These are phyloP conservation scores for Saccharomycopsis malanga DNA, from an alignment of 805 yeast species.

Conservation along the genomic window DNA sequence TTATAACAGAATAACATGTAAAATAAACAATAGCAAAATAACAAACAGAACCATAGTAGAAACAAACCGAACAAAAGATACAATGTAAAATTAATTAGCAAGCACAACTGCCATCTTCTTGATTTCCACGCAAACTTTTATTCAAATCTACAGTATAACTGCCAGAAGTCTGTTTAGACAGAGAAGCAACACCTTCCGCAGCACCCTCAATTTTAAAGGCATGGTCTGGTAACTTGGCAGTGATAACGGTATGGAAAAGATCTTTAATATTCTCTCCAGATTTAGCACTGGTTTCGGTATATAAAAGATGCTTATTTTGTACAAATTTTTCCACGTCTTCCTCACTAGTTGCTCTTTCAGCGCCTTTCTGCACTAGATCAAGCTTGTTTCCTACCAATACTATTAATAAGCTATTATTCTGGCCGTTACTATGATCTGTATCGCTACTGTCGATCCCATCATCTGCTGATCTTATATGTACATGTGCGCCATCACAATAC, in stretches of 20 bases:
- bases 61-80: background rate
- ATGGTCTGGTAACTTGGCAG: slow-evolving; percentile 25
- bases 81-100: slow-evolving; percentile 4
- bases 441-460: background rate
- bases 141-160: slow-evolving; percentile 14
- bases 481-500: slow-evolving; percentile 45
- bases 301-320: slow-evolving; percentile 43
- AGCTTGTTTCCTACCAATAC: slow-evolving; percentile 83
- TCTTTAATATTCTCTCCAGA: slow-evolving; percentile 53
- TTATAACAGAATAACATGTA: background rate
- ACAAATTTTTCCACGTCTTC: slow-evolving; percentile 36
- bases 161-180: background rate
- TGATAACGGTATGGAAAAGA: slow-evolving; percentile 33
- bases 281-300: slow-evolving; percentile 63
- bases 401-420: slow-evolving; percentile 45
- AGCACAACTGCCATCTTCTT: background rate
- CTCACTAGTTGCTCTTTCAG: slow-evolving; percentile 34
- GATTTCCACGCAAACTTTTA: background rate
- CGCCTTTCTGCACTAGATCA: slow-evolving; percentile 43
- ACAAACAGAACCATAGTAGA: background rate
- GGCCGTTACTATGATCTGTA: background rate
- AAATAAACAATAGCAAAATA: background rate
- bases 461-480: background rate
- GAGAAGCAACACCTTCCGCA: background rate
- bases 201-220: slow-evolving; percentile 18